Evolutionary conservation across 805 yeast species (phyloP), one percentile per base, ranked within the genome.

Genomic region (Cyberlindnera samutprakarnensis): DNA sequence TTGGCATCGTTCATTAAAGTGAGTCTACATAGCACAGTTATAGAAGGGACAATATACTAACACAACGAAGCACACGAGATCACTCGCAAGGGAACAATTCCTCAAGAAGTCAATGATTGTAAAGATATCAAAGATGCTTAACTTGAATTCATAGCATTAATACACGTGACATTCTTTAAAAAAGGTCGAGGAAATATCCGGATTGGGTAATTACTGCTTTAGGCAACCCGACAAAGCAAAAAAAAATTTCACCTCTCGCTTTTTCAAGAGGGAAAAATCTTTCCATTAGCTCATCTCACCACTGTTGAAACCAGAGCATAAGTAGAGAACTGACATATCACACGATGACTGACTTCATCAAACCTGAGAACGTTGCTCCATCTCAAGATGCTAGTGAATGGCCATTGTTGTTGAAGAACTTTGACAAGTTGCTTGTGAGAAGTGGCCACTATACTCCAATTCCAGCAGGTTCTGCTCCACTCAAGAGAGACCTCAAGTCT

Each of bases 371-470:
- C 46, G 71, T 76, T 43, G 71, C 78, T 37, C 82, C 95, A 25
- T 65, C 88, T 23, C 76, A 77, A 46, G 92, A 88, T 62, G 80
- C 97, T 38, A 76, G 94, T 37, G 85, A 82, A 48, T 92, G 97
- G 97, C 98, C 98, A 20, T 71, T 92, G 51, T 70, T 92, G 50
- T 70, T 92, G 60, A 92, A 92, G 61, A 79, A 90, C 69, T 92
- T 79, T 62, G 97, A 92, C 69, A 82, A 88, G 64, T 69, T 92
- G 38, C 70, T 88, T 42, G 96, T 92, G 35, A 82, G 98, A 70
- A 79, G 94, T 39, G 95, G 95, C 28, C 98, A 92, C 59, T 90
- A 92, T 60, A 90, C 97, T 27, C 97, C 97, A 47, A 88, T 88
- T 49, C 96, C 97, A 51, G 70, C 90, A 35, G 98, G 98, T 44